Conservation (phyloP, 257 asterid species). For the Solanum boliviense region DNA sequence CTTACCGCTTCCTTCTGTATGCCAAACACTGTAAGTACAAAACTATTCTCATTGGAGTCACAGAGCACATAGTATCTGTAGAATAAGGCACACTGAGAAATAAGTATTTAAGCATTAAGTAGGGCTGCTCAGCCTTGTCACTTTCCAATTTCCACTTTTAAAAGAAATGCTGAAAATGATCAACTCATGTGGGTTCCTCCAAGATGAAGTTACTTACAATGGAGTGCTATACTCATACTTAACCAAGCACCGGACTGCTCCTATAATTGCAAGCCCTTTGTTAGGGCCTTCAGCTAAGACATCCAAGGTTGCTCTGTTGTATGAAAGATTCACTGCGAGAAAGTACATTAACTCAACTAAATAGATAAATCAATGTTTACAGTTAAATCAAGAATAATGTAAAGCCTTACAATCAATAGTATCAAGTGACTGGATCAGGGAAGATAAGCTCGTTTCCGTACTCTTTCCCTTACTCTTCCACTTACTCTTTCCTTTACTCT, state of each 20-base stretch:
- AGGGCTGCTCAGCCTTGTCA: not conserved
- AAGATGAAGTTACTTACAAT: constrained; percentile 38
- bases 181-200: not conserved
- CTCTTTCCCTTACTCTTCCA: not conserved
- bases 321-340: constrained; percentile 46
- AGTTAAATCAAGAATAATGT: not conserved
- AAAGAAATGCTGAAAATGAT: not conserved
- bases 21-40: constrained; percentile 30
- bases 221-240: constrained; percentile 16
- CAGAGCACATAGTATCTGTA: constrained; percentile 76
- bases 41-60: constrained; percentile 43
- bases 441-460: constrained; percentile 5
- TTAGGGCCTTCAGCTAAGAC: constrained; percentile 9
- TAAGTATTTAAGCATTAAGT: not conserved
- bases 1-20: constrained; percentile 58
- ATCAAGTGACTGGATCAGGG: not conserved
- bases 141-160: not conserved
- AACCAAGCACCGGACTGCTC: constrained; percentile 47
- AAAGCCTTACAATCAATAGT: not conserved
- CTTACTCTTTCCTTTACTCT: constrained; percentile 28
- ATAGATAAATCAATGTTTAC: not conserved
- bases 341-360: not conserved
- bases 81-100: not conserved
- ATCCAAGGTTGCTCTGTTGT: constrained; percentile 11
- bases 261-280: constrained; percentile 60